Percentiles rank a stretch among this genome's conserved stretches.
Conservation (phyloP, 169 alveolate genomes). For the Eimeria maxima region DNA sequence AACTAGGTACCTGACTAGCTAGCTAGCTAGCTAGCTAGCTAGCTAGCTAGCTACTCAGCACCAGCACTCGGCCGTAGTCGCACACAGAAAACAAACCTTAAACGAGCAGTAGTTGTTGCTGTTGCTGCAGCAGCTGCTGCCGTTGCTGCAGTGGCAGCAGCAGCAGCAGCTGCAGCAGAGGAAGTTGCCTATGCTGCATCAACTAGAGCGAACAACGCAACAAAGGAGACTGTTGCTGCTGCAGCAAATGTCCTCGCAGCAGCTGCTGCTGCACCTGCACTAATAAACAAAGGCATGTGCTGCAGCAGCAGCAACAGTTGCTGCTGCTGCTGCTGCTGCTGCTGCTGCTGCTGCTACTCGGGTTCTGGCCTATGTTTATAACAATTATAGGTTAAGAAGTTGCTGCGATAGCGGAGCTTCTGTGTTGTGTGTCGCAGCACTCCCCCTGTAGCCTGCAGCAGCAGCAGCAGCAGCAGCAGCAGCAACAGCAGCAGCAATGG, state of each 20-base stretch:
- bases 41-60: background rate
- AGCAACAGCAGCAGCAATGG: background rate
- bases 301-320: background rate
- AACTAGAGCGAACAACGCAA: background rate
- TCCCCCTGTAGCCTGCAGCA: constrained; percentile 63
- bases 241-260: background rate
- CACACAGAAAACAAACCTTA: background rate
- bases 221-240: background rate
- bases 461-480: constrained; percentile 2
- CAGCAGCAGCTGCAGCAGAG: too few species aligned
- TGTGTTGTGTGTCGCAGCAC: constrained; percentile 50
- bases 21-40: too few species aligned
- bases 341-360: too few species aligned
- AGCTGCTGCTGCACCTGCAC: background rate
- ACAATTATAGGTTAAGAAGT: constrained; percentile 34
- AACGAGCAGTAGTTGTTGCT: background rate
- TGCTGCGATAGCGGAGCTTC: constrained; percentile 11
- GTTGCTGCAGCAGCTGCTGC: background rate
- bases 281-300: background rate
- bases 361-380: background rate
- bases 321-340: background rate
- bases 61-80: background rate
- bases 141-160: background rate
- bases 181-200: background rate
- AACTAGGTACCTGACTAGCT: too few species aligned